Evolutionary conservation across 2,329 filamentous ascomycete species (phyloP).

Genomic region (Byssochlamys sp.): DNA sequence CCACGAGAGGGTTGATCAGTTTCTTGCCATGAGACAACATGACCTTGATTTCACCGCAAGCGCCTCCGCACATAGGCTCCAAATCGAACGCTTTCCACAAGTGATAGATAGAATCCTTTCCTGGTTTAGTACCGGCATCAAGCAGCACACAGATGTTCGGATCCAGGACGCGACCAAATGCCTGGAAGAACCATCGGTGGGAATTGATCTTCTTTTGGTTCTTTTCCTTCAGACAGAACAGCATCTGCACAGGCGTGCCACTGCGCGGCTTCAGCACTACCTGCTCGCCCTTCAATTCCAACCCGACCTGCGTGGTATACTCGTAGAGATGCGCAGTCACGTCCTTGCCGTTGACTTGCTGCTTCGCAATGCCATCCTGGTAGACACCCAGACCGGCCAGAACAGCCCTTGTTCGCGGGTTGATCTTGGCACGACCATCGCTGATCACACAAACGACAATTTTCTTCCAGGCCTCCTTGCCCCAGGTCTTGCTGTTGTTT

Average conservation of each 20-base stretch:
- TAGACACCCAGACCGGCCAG: constrained; percentile 91
- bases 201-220: constrained; percentile 99
- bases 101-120: constrained; percentile 89
- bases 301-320: constrained; percentile 50
- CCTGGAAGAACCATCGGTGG: constrained; percentile 97
- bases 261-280: constrained; percentile 74
- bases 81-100: constrained; percentile 98
- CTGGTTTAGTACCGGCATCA: constrained; percentile 90
- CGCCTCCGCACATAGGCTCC: constrained; percentile 92
- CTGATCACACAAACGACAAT: constrained; percentile 97
- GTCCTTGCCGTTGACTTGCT: constrained; percentile 91
- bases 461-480: constrained; percentile 98
- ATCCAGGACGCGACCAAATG: constrained; percentile 82
- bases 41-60: constrained; percentile 97
- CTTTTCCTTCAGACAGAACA: constrained; percentile 98
- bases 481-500: constrained; percentile 92
- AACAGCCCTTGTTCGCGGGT: constrained; percentile 77
- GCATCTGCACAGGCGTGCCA: constrained; percentile 82
- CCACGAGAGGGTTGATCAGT: constrained; percentile 83
- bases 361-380: constrained; percentile 96
- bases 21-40: constrained; percentile 84
- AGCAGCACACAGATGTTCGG: constrained; percentile 95
- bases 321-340: constrained; percentile 97
- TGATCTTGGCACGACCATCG: constrained; percentile 94
- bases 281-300: constrained; percentile 82